Conservation (phyloP, 2,329 filamentous ascomycete species). For the Exophiala aquamarina region DNA sequence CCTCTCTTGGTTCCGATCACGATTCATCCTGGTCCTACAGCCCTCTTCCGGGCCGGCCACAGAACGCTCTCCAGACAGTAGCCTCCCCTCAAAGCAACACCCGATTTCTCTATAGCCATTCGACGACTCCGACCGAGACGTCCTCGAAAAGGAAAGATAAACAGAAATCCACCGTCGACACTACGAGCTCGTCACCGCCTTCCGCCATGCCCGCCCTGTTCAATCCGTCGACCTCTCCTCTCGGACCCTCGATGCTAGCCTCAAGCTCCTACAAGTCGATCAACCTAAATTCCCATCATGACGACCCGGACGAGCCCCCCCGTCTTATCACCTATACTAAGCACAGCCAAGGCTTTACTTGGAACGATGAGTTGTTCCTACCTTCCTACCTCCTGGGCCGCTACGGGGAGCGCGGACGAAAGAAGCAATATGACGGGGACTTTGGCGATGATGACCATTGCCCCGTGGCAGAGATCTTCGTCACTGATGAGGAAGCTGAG, state of each 20-base stretch:
- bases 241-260: constrained; percentile 29
- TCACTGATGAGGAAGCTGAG: constrained; percentile 30
- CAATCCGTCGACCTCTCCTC: constrained; percentile 21
- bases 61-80: constrained; percentile 12
- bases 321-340: constrained; percentile 29
- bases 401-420: constrained; percentile 24
- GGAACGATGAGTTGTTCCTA: constrained; percentile 32
- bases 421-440: constrained; percentile 28
- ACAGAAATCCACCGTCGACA: constrained; percentile 15
- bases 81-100: constrained; percentile 8
- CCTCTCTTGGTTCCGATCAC: constrained; percentile 22
- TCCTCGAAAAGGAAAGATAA: constrained; percentile 25
- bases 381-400: constrained; percentile 29
- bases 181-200: constrained; percentile 5
- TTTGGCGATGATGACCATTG: constrained; percentile 29
- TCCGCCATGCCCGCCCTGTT: constrained; percentile 19
- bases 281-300: constrained; percentile 27
- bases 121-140: constrained; percentile 3
- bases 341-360: constrained; percentile 30
- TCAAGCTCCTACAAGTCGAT: constrained; percentile 30
- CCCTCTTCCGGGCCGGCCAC: constrained; percentile 12
- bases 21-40: constrained; percentile 23
- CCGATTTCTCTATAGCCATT: constrained; percentile 5
- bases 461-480: constrained; percentile 29
- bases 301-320: constrained; percentile 28